A percentile compares a stretch with the other conserved stretches of the same genome.
These are phyloP conservation scores for Barbarea vulgaris DNA, from an alignment of 345 rosid species.

Conservation along the genomic window DNA sequence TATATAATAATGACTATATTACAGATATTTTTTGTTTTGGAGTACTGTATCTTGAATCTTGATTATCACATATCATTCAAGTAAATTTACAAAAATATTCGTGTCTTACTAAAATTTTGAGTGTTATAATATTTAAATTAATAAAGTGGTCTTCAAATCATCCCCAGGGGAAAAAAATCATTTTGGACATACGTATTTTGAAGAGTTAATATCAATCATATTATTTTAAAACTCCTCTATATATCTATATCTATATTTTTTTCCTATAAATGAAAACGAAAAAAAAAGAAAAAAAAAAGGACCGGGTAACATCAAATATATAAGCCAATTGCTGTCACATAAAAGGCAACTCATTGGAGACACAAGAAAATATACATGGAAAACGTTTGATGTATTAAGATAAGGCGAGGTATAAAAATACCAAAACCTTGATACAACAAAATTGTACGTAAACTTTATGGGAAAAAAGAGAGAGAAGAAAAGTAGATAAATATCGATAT, in stretches of 20 bases:
- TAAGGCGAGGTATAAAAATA: constrained; percentile 18
- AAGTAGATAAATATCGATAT: constrained; percentile 15
- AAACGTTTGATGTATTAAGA: constrained; percentile 12
- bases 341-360: constrained; percentile 40
- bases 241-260: not conserved
- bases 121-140: not conserved
- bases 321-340: constrained; percentile 29
- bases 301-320: constrained; percentile 1
- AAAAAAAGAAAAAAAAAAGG: constrained; percentile 10
- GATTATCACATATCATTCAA: not conserved
- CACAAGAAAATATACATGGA: constrained; percentile 7
- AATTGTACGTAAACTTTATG: constrained; percentile 18
- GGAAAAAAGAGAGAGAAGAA: not conserved
- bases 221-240: not conserved
- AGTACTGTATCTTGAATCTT: not conserved
- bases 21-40: not conserved
- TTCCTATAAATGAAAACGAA: not conserved
- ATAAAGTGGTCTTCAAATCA: not conserved
- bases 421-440: constrained; percentile 38
- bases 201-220: not conserved
- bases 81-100: not conserved
- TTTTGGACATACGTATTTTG: not conserved
- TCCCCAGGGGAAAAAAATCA: too few species aligned
- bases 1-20: not conserved
- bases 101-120: not conserved